Evolutionary conservation across 1,139 yeast species (phyloP).

Genomic region (Candida sp.): DNA sequence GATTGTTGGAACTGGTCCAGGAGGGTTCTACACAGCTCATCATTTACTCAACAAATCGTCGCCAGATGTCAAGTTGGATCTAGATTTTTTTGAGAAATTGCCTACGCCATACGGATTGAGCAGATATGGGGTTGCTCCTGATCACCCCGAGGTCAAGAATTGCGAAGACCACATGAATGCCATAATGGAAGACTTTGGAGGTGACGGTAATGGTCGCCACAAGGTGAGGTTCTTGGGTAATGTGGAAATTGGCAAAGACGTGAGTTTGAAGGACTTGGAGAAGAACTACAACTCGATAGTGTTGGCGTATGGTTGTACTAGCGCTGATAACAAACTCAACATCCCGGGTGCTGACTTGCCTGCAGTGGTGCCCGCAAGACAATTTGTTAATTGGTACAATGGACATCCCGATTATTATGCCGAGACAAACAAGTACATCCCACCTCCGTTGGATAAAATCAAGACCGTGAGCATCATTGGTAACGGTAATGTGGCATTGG

Average conservation of each 20-base stretch:
- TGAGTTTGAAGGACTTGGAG: constrained; percentile 52
- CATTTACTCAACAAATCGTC: constrained; percentile 60
- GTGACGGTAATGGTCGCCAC: constrained; percentile 17
- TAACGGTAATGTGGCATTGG: constrained; percentile 97
- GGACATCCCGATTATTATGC: constrained; percentile 71
- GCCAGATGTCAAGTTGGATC: constrained; percentile 31
- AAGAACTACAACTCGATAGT: constrained; percentile 72
- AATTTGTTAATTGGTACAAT: constrained; percentile 96
- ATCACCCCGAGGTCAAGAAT: constrained; percentile 95
- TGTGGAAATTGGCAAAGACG: constrained; percentile 62
- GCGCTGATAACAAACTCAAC: constrained; percentile 56
- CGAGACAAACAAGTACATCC: constrained; percentile 26
- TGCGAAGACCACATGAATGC: constrained; percentile 82
- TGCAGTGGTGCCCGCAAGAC: constrained; percentile 84
- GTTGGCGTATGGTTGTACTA: constrained; percentile 82
- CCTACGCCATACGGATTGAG: constrained; percentile 95
- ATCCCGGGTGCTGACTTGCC: constrained; percentile 63
- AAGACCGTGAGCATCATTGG: constrained; percentile 85
- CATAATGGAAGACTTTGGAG: constrained; percentile 44
- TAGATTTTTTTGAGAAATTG: constrained; percentile 75
- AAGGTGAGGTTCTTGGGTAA: constrained; percentile 78
- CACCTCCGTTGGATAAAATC: constrained; percentile 62
- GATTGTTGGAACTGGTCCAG: constrained; percentile 95
- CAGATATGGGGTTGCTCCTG: constrained; percentile 98
- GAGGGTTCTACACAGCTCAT: constrained; percentile 91